Percentiles rank a stretch among this genome's conserved stretches.
Evolutionary conservation across 345 rosid species (phyloP).

Genomic region (Eucalyptus curtisii): DNA sequence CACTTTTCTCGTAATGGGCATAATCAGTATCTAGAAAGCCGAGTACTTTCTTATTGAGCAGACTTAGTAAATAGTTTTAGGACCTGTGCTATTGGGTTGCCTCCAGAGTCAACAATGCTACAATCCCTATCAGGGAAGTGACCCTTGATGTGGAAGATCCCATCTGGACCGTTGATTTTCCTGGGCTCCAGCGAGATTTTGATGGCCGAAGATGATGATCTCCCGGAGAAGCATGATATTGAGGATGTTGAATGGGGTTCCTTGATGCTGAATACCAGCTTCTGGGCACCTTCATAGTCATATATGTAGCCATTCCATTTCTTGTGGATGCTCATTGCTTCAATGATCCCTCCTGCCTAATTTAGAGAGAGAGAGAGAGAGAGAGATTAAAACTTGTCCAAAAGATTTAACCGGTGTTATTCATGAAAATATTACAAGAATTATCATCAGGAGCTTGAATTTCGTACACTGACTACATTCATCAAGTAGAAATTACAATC

Average conservation of each 20-base stretch:
- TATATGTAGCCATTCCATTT: constrained; percentile 66
- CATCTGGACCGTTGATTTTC: not conserved
- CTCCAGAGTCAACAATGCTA: constrained; percentile 33
- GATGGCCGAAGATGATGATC: not conserved
- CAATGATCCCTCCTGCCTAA: constrained; percentile 47
- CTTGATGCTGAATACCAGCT: constrained; percentile 50
- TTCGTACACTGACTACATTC: not conserved
- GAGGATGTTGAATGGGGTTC: constrained; percentile 22
- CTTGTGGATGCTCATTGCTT: constrained; percentile 53
- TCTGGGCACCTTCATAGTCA: constrained; percentile 51
- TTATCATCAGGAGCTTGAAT: not conserved
- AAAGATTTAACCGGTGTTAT: not conserved
- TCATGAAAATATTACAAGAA: not conserved
- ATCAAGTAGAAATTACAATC: not conserved
- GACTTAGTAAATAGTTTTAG: not conserved
- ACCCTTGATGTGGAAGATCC: constrained; percentile 53
- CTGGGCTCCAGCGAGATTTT: constrained; percentile 26
- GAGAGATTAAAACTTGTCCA: not conserved
- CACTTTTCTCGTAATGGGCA: not conserved
- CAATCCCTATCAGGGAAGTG: constrained; percentile 55
- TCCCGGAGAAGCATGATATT: constrained; percentile 20
- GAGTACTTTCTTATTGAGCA: not conserved
- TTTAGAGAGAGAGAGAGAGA: not conserved
- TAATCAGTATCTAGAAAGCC: not conserved
- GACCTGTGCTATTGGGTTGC: constrained; percentile 48